phyloP scores from a whole-genome alignment of 129 eudicot genomes.

The Arctium lappa region DNA sequence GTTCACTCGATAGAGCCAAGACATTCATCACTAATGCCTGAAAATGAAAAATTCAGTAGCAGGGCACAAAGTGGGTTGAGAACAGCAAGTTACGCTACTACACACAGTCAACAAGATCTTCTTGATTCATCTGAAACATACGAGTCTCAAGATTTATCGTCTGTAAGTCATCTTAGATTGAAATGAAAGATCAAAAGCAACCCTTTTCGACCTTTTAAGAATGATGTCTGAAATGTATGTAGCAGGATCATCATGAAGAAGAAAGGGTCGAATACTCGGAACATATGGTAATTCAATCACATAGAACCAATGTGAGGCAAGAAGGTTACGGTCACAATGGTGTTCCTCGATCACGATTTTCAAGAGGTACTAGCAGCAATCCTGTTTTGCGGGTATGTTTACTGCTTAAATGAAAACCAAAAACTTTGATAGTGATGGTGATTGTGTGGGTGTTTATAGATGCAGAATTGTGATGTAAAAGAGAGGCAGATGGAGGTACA shows the following conservation, averaged over 20 bases:
- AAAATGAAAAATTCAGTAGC: slow-evolving; percentile 20
- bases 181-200: neutral
- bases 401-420: neutral
- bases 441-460: slow-evolving; percentile 2
- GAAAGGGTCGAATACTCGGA: slow-evolving; percentile 41
- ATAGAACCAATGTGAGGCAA: slow-evolving; percentile 30
- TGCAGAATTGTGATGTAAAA: slow-evolving; percentile 25
- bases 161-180: slow-evolving; percentile 34
- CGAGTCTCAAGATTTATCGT: slow-evolving; percentile 32
- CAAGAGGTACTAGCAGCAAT: slow-evolving; percentile 24
- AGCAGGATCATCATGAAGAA: slow-evolving; percentile 21
- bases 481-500: slow-evolving; percentile 9
- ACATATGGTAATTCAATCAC: slow-evolving; percentile 43
- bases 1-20: slow-evolving; percentile 31
- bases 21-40: neutral
- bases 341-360: slow-evolving; percentile 29
- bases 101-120: neutral
- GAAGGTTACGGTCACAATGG: slow-evolving; percentile 28
- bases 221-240: neutral
- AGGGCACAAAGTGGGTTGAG: slow-evolving; percentile 9
- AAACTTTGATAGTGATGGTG: neutral
- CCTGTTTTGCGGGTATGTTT: neutral
- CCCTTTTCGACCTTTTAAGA: neutral
- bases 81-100: neutral
- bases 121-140: slow-evolving; percentile 27